Base-by-base conservation (phyloP, 2,329 filamentous ascomycete genomes). In the Pseudogymnoascus sp. region DNA sequence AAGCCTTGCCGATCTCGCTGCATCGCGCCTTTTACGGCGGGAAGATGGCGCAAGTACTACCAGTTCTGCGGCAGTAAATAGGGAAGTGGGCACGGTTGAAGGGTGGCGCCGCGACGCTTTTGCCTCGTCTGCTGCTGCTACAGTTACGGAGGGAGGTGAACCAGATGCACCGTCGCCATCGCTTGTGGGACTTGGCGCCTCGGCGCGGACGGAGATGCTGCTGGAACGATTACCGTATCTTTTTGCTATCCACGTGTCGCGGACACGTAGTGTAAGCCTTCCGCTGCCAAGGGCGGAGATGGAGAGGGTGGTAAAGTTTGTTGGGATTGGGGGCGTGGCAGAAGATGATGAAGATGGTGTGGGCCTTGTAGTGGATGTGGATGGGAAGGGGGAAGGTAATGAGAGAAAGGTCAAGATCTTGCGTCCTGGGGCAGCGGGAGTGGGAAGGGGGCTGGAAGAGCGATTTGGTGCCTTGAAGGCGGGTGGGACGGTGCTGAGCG, bases 201-300 rank as follows among this genome's bases (percentile, higher is more conserved):
- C 87, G 3, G 86, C 88, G 3, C 86, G 87, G 37, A 82, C 82
- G 44, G 90, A 93, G 73, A 82, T 95, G 78, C 76, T 97, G 0
- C 83, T 97, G 23, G 91, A 97, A 67, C 86, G 91, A 7, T 81
- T 99, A 0, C 95, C 95, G 0, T 97, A 96, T 74, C 86, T 95
- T 80, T 56, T 56, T 34, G 28, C 50, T 14, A 81, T 87, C 1
- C 82, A 84, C 60, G 90, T 97, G 40, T 65, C 70, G 75, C 69
- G 71, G 63, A 70, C 56, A 61, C 74, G 44, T 72, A 78, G 23
- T 18, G 50, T 67, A 64, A 1, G 37, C 28, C 6, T 60, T 66
- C 77, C 1, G 78, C 81, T 14, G 72, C 75, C 34, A 71, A 76
- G 67, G 77, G 76, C 67, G 73, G 75, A 68, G 66, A 70, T 77